A percentile compares a stretch with the other conserved stretches of the same genome.
These are phyloP conservation scores for Backusella tuberculispora DNA, from an alignment of 192 early-diverging fungal genomes.

Conservation along the genomic window DNA sequence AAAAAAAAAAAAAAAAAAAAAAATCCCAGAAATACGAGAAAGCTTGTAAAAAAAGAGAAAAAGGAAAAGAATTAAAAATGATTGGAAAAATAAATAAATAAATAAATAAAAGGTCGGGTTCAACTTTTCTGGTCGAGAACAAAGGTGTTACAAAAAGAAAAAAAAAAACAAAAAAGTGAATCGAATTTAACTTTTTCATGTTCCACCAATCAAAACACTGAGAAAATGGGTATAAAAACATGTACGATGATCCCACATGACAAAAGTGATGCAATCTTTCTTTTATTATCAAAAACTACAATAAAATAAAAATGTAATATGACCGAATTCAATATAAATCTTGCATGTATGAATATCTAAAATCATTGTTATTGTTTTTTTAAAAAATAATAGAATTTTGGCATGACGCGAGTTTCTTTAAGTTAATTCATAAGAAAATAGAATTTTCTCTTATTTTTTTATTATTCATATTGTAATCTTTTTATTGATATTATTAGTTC, in stretches of 20 bases:
- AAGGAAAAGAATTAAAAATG: neutral
- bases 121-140: neutral
- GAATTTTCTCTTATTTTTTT: too few relatives aligned
- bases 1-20: neutral
- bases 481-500: neutral
- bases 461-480: neutral
- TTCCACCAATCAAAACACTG: slow-evolving; percentile 1
- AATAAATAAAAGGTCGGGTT: slow-evolving; percentile 10
- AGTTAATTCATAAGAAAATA: too few relatives aligned
- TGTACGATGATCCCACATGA: neutral
- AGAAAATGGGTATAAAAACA: neutral
- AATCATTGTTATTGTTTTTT: too few relatives aligned
- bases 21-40: neutral
- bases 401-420: neutral
- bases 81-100: slow-evolving; percentile 8
- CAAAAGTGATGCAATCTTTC: neutral
- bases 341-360: too few relatives aligned
- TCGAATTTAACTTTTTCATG: neutral
- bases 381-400: too few relatives aligned
- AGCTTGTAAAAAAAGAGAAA: neutral
- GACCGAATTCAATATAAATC: too few relatives aligned
- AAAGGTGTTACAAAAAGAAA: neutral
- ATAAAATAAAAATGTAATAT: too few relatives aligned
- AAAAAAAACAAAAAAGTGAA: neutral
- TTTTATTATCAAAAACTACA: too few relatives aligned